Conservation (phyloP, 2,329 filamentous ascomycete species). For the Plenodomus biglobosus region DNA sequence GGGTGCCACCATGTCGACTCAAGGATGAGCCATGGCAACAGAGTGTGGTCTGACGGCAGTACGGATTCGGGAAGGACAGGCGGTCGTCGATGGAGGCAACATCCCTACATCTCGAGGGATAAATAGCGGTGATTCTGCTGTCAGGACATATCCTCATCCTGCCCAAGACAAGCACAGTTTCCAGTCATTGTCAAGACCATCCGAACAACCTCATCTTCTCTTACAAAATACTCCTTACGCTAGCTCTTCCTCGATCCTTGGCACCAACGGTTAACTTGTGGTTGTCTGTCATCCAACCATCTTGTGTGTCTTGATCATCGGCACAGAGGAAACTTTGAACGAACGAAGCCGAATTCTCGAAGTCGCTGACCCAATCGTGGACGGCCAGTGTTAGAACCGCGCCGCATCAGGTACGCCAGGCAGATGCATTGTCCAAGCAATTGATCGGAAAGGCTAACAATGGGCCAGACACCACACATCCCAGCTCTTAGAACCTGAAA, state of each 20-base stretch:
- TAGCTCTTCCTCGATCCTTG: slow-evolving; percentile 11
- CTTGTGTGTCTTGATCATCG: slow-evolving; percentile 27
- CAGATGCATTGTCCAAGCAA: slow-evolving; percentile 33
- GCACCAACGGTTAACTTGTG: neutral
- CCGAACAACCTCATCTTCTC: slow-evolving; percentile 33
- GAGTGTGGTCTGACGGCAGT: slow-evolving; percentile 40
- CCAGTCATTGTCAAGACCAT: slow-evolving; percentile 32
- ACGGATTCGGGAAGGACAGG: slow-evolving; percentile 31
- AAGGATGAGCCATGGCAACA: slow-evolving; percentile 43
- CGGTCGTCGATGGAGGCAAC: slow-evolving; percentile 26
- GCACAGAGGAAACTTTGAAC: neutral
- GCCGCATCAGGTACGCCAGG: slow-evolving; percentile 33
- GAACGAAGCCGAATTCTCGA: neutral
- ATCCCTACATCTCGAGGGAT: slow-evolving; percentile 38
- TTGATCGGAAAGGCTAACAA: slow-evolving; percentile 31
- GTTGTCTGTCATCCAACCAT: slow-evolving; percentile 34
- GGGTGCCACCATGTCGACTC: slow-evolving; percentile 46
- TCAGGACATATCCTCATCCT: slow-evolving; percentile 31
- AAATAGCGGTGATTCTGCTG: slow-evolving; percentile 42
- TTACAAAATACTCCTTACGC: slow-evolving; percentile 28
- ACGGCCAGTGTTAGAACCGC: slow-evolving; percentile 21
- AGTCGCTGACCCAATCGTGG: slow-evolving; percentile 23
- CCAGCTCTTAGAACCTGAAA: slow-evolving; percentile 40
- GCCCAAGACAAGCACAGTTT: slow-evolving; percentile 29
- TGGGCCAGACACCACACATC: slow-evolving; percentile 27